phyloP scores from a whole-genome alignment of 371 early-diverging fungal species.

The Syncephalastrum monosporum region DNA sequence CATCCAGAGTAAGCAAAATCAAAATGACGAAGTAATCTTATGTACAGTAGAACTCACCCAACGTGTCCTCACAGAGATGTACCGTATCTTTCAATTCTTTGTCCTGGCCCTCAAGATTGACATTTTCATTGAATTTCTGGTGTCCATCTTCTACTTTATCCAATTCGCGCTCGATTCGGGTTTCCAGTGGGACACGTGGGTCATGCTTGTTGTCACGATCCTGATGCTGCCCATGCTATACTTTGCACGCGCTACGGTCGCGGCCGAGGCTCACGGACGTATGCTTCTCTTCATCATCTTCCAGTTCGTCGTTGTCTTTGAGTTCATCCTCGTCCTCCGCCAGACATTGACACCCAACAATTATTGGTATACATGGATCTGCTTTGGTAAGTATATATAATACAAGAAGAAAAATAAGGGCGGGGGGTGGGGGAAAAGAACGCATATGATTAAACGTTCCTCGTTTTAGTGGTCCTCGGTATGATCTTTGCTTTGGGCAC shows the following conservation, averaged over 20 bases:
- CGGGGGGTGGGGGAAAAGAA: background rate
- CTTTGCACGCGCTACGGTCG: constrained; percentile 37
- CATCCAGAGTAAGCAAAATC: constrained; percentile 36
- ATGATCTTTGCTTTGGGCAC: constrained; percentile 34
- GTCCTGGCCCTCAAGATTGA: constrained; percentile 37
- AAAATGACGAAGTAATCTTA: background rate
- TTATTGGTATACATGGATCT: constrained; percentile 47
- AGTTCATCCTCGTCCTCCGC: constrained; percentile 32
- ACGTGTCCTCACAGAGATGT: constrained; percentile 34
- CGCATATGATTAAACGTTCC: background rate
- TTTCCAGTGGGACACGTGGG: constrained; percentile 24
- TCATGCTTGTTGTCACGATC: constrained; percentile 33
- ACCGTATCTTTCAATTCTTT: constrained; percentile 40
- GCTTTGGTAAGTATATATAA: constrained; percentile 38
- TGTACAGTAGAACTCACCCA: background rate
- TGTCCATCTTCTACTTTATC: constrained; percentile 29
- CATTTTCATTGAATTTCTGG: constrained; percentile 33
- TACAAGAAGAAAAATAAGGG: background rate
- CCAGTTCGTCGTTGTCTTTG: constrained; percentile 32
- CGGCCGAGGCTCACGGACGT: constrained; percentile 27
- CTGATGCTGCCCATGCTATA: constrained; percentile 41
- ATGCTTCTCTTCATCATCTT: constrained; percentile 42
- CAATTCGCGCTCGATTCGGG: constrained; percentile 22
- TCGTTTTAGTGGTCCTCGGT: constrained; percentile 31
- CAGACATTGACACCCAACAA: constrained; percentile 23